Evolutionary conservation across 805 yeast species (phyloP).

Genomic region (Saccharomyces jurei): DNA sequence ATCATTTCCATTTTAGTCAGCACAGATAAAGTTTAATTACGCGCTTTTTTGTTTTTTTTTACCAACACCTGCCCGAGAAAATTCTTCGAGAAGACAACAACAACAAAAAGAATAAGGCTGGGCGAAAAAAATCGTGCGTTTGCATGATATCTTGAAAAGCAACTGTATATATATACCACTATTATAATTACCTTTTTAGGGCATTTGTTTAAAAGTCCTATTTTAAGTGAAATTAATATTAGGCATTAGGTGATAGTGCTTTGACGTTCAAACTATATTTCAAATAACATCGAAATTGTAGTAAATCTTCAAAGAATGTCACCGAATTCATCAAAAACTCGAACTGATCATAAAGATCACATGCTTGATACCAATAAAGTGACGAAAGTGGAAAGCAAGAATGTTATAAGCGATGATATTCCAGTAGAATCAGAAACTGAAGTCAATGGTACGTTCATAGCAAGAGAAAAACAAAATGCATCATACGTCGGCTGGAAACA

Average conservation of each 20-base stretch:
- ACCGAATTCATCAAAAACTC: neutral
- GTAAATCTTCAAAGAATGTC: neutral
- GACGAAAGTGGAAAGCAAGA: constrained; percentile 3
- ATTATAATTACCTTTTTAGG: neutral
- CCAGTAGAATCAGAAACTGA: constrained; percentile 1
- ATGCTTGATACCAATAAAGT: neutral
- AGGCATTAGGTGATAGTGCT: neutral
- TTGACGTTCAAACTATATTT: neutral
- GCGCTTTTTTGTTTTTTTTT: neutral
- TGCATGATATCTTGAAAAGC: neutral
- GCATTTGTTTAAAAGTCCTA: neutral
- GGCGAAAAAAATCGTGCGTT: neutral
- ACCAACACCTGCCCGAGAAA: neutral
- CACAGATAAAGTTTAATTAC: neutral
- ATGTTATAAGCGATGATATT: constrained; percentile 6
- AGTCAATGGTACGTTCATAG: constrained; percentile 1
- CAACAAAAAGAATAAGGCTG: neutral
- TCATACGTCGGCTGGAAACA: constrained; percentile 89
- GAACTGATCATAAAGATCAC: neutral
- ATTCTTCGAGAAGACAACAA: neutral
- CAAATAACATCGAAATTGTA: neutral
- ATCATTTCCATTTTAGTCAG: neutral
- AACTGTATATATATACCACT: neutral
- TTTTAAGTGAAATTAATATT: neutral
- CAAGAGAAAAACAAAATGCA: constrained; percentile 31